phyloP scores from a whole-genome alignment of 2,329 filamentous ascomycete genomes.

The Colletotrichum phormii region DNA sequence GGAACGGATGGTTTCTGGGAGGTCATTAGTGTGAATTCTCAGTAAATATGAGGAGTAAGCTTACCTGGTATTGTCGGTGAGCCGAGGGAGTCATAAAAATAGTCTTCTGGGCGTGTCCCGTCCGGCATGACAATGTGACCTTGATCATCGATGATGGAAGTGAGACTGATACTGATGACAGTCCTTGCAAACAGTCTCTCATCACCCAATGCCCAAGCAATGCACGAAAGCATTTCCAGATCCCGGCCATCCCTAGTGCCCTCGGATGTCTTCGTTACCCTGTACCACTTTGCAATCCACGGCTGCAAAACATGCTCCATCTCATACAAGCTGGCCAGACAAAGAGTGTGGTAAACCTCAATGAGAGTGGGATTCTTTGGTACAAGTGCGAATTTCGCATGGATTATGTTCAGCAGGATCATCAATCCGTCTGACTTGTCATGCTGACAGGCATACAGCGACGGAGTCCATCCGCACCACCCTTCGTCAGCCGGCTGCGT shows the following conservation, averaged over 20 bases:
- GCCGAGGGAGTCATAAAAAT: constrained; percentile 20
- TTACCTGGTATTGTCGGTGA: constrained; percentile 26
- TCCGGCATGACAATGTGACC: constrained; percentile 13
- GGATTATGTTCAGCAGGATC: constrained; percentile 29
- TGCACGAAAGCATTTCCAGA: constrained; percentile 16
- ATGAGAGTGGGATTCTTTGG: not conserved
- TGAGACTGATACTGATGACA: constrained; percentile 4
- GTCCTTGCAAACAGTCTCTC: constrained; percentile 16
- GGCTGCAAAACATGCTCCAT: constrained; percentile 29
- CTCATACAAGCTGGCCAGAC: constrained; percentile 26
- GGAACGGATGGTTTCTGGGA: constrained; percentile 17
- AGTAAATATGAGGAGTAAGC: not conserved
- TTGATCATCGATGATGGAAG: not conserved
- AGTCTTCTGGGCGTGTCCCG: constrained; percentile 9
- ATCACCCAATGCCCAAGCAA: constrained; percentile 25
- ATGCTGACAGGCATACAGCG: constrained; percentile 12
- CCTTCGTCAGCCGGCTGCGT: not conserved
- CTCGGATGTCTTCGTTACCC: not conserved
- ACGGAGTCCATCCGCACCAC: constrained; percentile 15
- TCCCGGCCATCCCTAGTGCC: not conserved
- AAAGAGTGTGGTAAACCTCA: constrained; percentile 20
- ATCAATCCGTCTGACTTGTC: constrained; percentile 22
- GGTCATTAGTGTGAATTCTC: not conserved
- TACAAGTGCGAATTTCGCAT: constrained; percentile 10
- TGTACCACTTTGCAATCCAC: constrained; percentile 25